Evolutionary conservation across 495 filamentous ascomycete species (phyloP).

Genomic region (Aspergillus avenaceus): DNA sequence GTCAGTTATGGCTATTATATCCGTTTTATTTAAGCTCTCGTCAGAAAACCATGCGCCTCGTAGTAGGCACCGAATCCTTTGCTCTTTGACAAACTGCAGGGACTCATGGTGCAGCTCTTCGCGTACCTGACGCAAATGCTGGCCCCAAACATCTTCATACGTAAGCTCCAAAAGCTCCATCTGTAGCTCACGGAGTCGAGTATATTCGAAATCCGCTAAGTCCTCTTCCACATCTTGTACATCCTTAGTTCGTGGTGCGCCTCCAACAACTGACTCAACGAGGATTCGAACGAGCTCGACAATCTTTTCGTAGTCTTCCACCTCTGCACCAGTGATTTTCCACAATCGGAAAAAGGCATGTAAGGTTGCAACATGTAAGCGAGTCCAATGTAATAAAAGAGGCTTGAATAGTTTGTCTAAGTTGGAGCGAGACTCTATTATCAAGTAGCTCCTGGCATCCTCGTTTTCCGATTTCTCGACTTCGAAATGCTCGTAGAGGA

Average conservation of each 20-base stretch:
- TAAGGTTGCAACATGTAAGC: constrained; percentile 87
- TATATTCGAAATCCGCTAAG: constrained; percentile 73
- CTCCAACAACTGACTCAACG: constrained; percentile 87
- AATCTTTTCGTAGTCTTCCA: constrained; percentile 87
- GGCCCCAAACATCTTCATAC: constrained; percentile 92
- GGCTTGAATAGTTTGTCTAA: constrained; percentile 87
- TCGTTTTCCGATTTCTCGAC: constrained; percentile 83
- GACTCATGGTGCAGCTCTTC: constrained; percentile 91
- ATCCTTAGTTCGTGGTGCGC: constrained; percentile 77
- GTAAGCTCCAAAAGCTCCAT: constrained; percentile 90
- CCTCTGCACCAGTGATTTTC: constrained; percentile 79
- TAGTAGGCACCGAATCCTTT: constrained; percentile 87
- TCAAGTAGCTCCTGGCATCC: constrained; percentile 71
- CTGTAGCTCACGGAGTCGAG: constrained; percentile 76
- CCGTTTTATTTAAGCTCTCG: constrained; percentile 32
- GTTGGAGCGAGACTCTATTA: constrained; percentile 71
- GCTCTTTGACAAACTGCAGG: constrained; percentile 92
- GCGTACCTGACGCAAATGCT: constrained; percentile 84
- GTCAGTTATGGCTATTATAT: constrained; percentile 34
- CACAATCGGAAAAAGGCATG: constrained; percentile 89
- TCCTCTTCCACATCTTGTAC: constrained; percentile 88
- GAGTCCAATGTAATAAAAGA: constrained; percentile 86
- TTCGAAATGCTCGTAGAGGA: constrained; percentile 93
- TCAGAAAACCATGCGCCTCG: constrained; percentile 88
- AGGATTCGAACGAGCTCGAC: constrained; percentile 85